Conservation (phyloP, 257 asterid species). For the Catharanthus roseus region DNA sequence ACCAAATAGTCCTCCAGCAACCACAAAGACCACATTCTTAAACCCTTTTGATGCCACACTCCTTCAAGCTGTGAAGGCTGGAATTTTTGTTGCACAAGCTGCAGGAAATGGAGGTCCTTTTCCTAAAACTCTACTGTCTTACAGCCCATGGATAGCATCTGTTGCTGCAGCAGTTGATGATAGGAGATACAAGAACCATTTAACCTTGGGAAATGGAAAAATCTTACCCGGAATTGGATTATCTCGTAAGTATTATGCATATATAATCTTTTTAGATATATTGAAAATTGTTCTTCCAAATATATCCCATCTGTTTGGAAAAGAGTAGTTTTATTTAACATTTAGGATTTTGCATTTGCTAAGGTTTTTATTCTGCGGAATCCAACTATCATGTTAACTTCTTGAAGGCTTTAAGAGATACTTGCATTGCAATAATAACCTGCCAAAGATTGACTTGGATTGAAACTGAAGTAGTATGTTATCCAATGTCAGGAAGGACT, state of each 20-base stretch:
- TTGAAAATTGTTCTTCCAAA: neutral
- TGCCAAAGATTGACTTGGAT: neutral
- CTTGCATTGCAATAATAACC: neutral
- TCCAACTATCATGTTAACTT: neutral
- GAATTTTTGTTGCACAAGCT: conserved; percentile 93
- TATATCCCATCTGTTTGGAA: neutral
- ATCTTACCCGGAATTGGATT: conserved; percentile 75
- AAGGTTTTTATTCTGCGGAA: neutral
- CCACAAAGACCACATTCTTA: conserved; percentile 85
- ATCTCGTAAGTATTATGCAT: conserved; percentile 65
- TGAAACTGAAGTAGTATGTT: neutral
- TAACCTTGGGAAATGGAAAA: conserved; percentile 86
- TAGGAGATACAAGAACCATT: conserved; percentile 89
- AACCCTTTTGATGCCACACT: conserved; percentile 94
- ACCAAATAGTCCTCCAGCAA: conserved; percentile 94
- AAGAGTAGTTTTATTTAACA: neutral
- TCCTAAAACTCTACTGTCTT: conserved; percentile 87
- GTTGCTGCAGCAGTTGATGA: conserved; percentile 99
- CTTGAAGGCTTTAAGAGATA: neutral
- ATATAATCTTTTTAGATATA: neutral
- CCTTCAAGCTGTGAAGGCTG: conserved; percentile 96
- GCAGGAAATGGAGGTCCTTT: conserved; percentile 99
- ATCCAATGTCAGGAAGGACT: neutral
- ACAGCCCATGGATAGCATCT: conserved; percentile 96
- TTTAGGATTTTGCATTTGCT: neutral